Base-by-base conservation (phyloP, 2,329 filamentous ascomycete species). In the Penicillium sp. region DNA sequence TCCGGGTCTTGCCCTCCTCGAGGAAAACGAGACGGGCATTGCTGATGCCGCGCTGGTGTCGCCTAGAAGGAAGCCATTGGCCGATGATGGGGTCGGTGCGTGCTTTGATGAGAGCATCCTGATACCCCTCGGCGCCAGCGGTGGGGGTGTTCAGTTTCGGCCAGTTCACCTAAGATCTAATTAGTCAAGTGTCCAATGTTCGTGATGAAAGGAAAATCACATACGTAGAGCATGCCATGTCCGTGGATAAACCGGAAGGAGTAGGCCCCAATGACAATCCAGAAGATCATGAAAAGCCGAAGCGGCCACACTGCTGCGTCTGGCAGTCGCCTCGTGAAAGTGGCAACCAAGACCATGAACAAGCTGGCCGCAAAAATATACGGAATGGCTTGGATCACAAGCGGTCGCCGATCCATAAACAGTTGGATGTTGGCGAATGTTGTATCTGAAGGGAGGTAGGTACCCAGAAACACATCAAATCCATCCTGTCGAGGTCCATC, bases 1-100 rank as follows among this genome's bases (percentile, higher is more conserved):
- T 96, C 74, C 95, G 91, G 85, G 97, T 99, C 85, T 99, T 99
- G 54, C 95, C 95, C 78, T 99, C 95, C 76, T 99, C 95, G 55
- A 96, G 86, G 67, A 89, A 95, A 35, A 91, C 84, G 67, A 96
- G 88, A 61, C 91, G 84, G 44, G 89, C 89, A 65, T 90, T 91
- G 78, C 92, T 96, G 62, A 91, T 85, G 2, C 92, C 92, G 16
- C 93, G 83, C 77, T 96, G 91, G 72, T 96, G 92, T 61, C 78
- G 80, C 31, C 84, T 82, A 6, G 70, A 64, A 36, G 76, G 73
- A 22, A 96, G 83, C 61, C 96, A 85, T 14, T 85, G 79, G 3
- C 95, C 95, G 50, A 98, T 83, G 18, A 99, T 75, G 59, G 87
- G 85, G 72, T 96, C 91, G 72, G 95, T 92, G 64, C 88, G 84